Percentiles rank a stretch among this genome's conserved stretches.
Conservation (phyloP, 1,284 basidiomycete genomes). For the Pseudozyma pruni region DNA sequence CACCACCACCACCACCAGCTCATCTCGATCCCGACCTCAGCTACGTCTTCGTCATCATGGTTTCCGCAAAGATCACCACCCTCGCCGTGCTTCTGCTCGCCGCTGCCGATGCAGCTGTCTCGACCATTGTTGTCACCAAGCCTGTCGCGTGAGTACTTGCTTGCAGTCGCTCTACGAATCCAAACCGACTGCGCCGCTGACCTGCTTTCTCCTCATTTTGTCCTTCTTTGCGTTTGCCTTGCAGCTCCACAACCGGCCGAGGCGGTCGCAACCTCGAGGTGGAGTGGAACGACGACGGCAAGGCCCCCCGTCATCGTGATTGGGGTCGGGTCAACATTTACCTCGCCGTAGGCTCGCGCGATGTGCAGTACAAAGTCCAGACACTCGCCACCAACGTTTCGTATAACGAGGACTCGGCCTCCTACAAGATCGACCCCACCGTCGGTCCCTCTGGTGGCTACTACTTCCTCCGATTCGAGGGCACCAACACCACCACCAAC, state of each 20-base stretch:
- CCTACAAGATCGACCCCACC: conserved; percentile 42
- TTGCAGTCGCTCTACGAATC: not conserved
- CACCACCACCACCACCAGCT: conserved; percentile 3
- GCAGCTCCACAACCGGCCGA: conserved; percentile 47
- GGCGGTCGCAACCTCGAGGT: conserved; percentile 47
- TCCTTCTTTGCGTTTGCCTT: not conserved
- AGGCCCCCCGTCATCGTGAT: conserved; percentile 36
- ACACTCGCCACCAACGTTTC: conserved; percentile 44
- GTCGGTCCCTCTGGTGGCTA: conserved; percentile 53
- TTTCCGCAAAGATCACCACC: conserved; percentile 34
- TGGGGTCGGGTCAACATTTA: conserved; percentile 61
- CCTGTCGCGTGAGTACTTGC: conserved; percentile 53
- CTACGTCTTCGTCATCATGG: conserved; percentile 27
- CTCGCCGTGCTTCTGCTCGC: conserved; percentile 42
- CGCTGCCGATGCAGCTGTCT: conserved; percentile 41
- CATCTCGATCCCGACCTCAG: too few species aligned
- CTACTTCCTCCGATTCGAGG: conserved; percentile 64
- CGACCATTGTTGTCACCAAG: conserved; percentile 53
- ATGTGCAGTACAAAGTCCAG: conserved; percentile 62
- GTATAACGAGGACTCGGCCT: conserved; percentile 13
- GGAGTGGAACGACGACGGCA: conserved; percentile 60
- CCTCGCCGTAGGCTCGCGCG: conserved; percentile 56
- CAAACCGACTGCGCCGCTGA: not conserved
- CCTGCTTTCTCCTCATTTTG: not conserved
- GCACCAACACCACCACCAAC: conserved; percentile 44